These are phyloP conservation scores for Trametes meyenii DNA, from an alignment of 768 basidiomycete genomes.

Conservation along the genomic window DNA sequence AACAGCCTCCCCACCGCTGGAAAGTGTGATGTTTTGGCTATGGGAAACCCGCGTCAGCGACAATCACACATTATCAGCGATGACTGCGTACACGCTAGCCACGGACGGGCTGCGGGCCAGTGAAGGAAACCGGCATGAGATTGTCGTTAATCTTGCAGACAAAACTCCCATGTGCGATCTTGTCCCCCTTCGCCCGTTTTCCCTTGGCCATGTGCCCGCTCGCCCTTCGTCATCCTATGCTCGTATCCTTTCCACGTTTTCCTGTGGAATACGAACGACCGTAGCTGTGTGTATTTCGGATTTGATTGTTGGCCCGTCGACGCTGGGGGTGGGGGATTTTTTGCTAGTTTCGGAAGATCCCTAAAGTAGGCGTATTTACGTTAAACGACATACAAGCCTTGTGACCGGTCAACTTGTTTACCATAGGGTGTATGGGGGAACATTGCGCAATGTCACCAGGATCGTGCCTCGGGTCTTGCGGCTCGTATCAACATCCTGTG, in stretches of 20 bases:
- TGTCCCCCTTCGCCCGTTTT: conserved; percentile 75
- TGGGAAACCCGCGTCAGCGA: too few species aligned
- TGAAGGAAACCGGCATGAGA: background rate
- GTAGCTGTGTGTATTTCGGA: conserved; percentile 67
- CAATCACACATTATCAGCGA: too few species aligned
- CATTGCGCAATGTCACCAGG: conserved; percentile 85
- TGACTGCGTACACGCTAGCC: too few species aligned
- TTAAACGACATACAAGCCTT: conserved; percentile 26
- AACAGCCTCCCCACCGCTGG: too few species aligned
- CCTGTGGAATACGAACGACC: conserved; percentile 81
- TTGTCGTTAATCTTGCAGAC: conserved; percentile 35
- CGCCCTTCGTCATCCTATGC: conserved; percentile 95
- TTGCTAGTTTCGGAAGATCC: conserved; percentile 77
- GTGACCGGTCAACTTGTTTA: conserved; percentile 28
- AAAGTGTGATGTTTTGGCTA: too few species aligned
- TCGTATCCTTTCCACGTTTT: conserved; percentile 80
- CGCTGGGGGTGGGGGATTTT: conserved; percentile 64
- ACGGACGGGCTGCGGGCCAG: too few species aligned
- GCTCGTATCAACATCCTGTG: conserved; percentile 22
- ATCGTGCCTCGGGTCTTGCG: conserved; percentile 63
- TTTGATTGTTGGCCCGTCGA: conserved; percentile 51
- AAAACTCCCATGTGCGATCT: conserved; percentile 92
- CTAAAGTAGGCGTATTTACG: conserved; percentile 38
- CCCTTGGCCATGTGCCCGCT: conserved; percentile 62
- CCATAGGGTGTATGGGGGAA: conserved; percentile 88